These are phyloP conservation scores for Linum tenue DNA, from an alignment of 345 rosid genomes.

Conservation along the genomic window DNA sequence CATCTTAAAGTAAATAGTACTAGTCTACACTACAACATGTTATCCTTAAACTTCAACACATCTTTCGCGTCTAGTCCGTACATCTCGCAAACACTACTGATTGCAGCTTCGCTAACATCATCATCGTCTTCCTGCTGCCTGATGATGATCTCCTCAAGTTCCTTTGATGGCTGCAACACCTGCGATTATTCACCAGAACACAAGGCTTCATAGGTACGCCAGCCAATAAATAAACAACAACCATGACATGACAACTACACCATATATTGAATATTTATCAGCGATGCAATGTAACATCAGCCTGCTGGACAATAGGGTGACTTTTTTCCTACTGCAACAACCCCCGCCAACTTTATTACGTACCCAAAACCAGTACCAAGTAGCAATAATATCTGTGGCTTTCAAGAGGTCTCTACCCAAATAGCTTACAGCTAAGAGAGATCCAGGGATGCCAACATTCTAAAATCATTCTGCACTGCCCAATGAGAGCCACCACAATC, in stretches of 20 bases:
- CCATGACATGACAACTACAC: neutral
- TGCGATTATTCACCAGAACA: slow-evolving; percentile 27
- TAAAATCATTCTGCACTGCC: too few species aligned
- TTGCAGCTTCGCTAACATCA: slow-evolving; percentile 35
- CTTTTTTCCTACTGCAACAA: neutral
- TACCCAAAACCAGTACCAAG: neutral
- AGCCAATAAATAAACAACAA: neutral
- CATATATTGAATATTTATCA: neutral
- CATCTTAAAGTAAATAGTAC: too few species aligned
- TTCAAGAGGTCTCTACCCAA: too few species aligned
- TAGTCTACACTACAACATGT: slow-evolving; percentile 19
- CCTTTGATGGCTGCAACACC: slow-evolving; percentile 65
- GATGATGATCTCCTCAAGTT: slow-evolving; percentile 48
- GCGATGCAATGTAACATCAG: neutral
- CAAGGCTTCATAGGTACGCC: neutral
- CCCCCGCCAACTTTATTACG: neutral
- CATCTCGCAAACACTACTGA: slow-evolving; percentile 47
- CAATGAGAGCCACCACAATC: too few species aligned
- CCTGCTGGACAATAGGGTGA: neutral
- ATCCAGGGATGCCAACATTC: too few species aligned
- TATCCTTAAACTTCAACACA: slow-evolving; percentile 49
- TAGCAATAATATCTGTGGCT: too few species aligned
- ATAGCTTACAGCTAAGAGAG: too few species aligned
- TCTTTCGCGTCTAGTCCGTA: slow-evolving; percentile 44
- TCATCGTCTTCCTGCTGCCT: slow-evolving; percentile 40